Percentiles rank a stretch among this genome's conserved stretches.
Conservation (phyloP, 2,329 filamentous ascomycete genomes). For the Pestalotiopsis sp. region DNA sequence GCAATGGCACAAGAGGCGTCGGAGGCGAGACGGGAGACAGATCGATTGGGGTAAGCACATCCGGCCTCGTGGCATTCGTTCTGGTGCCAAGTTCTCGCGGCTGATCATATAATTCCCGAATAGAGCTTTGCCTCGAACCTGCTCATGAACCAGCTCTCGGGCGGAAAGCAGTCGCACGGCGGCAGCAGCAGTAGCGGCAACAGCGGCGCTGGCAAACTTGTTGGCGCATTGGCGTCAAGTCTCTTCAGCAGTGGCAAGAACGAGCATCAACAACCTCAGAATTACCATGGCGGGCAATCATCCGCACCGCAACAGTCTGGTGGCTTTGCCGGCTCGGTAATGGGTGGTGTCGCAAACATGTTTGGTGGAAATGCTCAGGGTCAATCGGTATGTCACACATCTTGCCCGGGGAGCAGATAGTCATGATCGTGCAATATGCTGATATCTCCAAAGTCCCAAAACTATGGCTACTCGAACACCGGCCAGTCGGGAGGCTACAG, state of each 20-base stretch:
- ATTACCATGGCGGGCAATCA: slow-evolving; percentile 51
- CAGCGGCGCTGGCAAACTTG: slow-evolving; percentile 51
- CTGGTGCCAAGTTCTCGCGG: neutral
- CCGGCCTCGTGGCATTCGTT: neutral
- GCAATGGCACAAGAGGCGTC: slow-evolving; percentile 49
- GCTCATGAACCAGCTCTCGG: slow-evolving; percentile 47
- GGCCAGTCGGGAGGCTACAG: slow-evolving; percentile 60
- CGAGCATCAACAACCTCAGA: slow-evolving; percentile 50
- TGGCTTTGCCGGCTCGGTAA: slow-evolving; percentile 55
- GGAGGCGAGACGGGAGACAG: slow-evolving; percentile 61
- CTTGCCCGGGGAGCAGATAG: slow-evolving; percentile 14
- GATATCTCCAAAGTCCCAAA: slow-evolving; percentile 44
- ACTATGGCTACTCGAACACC: slow-evolving; percentile 65
- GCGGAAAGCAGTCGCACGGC: slow-evolving; percentile 36
- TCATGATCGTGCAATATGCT: slow-evolving; percentile 19
- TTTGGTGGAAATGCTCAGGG: slow-evolving; percentile 50
- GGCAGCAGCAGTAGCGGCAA: slow-evolving; percentile 22
- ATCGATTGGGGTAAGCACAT: slow-evolving; percentile 63
- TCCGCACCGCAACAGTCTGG: slow-evolving; percentile 43
- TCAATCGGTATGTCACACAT: slow-evolving; percentile 37
- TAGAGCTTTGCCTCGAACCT: slow-evolving; percentile 65
- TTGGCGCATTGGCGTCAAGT: slow-evolving; percentile 59
- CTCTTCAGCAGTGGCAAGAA: slow-evolving; percentile 46
- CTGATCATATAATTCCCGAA: slow-evolving; percentile 22
- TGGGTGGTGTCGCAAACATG: slow-evolving; percentile 56